Evolutionary conservation across 2,329 filamentous ascomycete genomes (phyloP), one percentile per base, ranked within the genome.

Genomic region (Aspergillus neotritici): DNA sequence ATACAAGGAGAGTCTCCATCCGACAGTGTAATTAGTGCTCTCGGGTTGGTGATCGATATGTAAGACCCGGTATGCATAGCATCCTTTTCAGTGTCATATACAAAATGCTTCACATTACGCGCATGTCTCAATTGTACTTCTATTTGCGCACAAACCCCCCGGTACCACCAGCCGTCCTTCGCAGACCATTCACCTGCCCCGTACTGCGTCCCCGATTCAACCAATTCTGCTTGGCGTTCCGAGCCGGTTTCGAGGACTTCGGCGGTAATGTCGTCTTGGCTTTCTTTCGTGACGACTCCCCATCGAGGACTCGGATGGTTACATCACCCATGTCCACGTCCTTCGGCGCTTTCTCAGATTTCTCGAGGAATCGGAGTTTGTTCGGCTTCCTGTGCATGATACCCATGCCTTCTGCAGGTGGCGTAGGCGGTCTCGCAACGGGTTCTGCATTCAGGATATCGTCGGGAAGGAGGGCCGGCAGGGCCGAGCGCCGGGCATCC

Each of bases 401-500:
- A 8, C 47, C 48, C 5, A 47, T 42, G 29, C 58, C 57, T 39
- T 70, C 63, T 3, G 60, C 59, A 1, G 71, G 70, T 4, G 70
- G 71, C 1, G 70, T 74, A 2, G 69, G 70, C 4, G 71, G 68
- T 16, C 71, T 65, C 8, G 58, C 56, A 25, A 65, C 62, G 15
- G 71, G 71, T 17, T 70, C 68, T 11, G 69, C 66, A 39, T 71
- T 71, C 37, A 78, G 58, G 33, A 78, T 69, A 16, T 74, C 72
- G 40, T 71, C 69, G 4, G 75, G 75, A 29, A 78, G 69, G 15
- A 77, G 65, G 31, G 66, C 68, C 5, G 75, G 75, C 10, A 77
- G 65, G n/a, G 60, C 55, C 9, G 52, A 61, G 49, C 58, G 58
- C 54, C 62, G 56, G 49, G 61, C 44, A 40, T 67, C 63, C 46